A percentile compares a stretch with the other conserved stretches of the same genome.
Conservation (phyloP, 768 basidiomycete genomes). For the Trametes villosa region DNA sequence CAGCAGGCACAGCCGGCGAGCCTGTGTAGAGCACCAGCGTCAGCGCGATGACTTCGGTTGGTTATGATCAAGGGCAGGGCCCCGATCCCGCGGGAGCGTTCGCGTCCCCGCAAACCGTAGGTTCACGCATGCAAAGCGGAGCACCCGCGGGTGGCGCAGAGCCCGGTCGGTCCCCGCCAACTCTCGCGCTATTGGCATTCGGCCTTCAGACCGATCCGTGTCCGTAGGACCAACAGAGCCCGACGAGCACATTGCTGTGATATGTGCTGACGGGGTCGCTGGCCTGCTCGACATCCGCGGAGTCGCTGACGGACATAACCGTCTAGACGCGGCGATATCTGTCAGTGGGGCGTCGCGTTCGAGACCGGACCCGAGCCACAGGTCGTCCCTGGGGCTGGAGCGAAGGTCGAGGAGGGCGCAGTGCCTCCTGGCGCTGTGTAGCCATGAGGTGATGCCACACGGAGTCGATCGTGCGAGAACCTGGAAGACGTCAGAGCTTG, state of each 20-base stretch:
- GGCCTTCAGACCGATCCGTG: no score
- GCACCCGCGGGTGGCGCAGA: no score
- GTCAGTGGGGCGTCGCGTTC: neutral
- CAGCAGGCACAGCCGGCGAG: no score
- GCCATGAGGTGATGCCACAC: conserved; percentile 3
- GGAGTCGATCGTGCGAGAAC: conserved; percentile 14
- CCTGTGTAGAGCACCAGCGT: neutral
- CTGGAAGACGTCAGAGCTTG: conserved; percentile 13
- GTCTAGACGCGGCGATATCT: neutral
- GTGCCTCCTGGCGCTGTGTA: neutral
- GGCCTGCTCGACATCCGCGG: neutral
- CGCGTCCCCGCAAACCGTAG: no score
- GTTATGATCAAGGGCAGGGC: neutral
- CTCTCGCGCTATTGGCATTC: no score
- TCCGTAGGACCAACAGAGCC: no score
- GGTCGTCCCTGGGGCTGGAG: neutral
- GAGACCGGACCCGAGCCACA: conserved; percentile 4
- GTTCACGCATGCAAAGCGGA: no score
- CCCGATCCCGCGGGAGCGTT: neutral
- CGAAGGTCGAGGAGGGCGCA: conserved; percentile 8
- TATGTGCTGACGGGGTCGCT: no score
- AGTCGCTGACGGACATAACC: neutral
- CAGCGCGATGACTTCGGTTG: neutral
- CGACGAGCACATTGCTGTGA: no score
- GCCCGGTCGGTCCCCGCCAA: no score